Conservation (phyloP, 2,329 filamentous ascomycete genomes). For the Clonostachys chloroleuca region DNA sequence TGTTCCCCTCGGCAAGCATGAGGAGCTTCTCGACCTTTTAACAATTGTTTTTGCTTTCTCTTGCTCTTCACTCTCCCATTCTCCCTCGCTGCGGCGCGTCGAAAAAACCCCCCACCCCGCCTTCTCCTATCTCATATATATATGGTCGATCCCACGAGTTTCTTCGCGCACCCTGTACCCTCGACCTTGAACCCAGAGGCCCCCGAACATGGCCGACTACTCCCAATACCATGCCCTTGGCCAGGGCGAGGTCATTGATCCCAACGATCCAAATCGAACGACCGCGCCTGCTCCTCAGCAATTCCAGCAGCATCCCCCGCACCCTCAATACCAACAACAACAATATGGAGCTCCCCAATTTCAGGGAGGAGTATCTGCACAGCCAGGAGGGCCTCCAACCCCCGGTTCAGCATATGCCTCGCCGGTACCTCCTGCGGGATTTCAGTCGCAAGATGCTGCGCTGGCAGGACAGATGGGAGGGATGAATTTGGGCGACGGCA, state of each 20-base stretch:
- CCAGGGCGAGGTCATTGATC: slow-evolving; percentile 48
- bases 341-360: slow-evolving; percentile 36
- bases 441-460: slow-evolving; percentile 29
- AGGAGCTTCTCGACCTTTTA: too few species aligned
- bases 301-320: slow-evolving; percentile 50
- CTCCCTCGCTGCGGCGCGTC: too few species aligned
- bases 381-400: slow-evolving; percentile 4
- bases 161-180: too few species aligned
- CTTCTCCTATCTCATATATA: background rate
- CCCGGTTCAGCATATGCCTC: slow-evolving; percentile 7
- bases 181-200: too few species aligned
- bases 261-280: slow-evolving; percentile 47
- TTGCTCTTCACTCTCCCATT: too few species aligned
- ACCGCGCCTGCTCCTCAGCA: slow-evolving; percentile 46
- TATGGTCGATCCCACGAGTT: background rate
- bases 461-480: slow-evolving; percentile 73
- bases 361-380: slow-evolving; percentile 21
- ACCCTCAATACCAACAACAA: slow-evolving; percentile 48
- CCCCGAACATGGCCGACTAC: slow-evolving; percentile 45
- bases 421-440: slow-evolving; percentile 20
- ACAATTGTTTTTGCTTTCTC: too few species aligned
- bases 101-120: too few species aligned
- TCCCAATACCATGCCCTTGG: slow-evolving; percentile 52
- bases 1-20: too few species aligned
- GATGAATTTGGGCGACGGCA: slow-evolving; percentile 55